Conservation (phyloP, 345 rosid species). For the Heritiera littoralis region DNA sequence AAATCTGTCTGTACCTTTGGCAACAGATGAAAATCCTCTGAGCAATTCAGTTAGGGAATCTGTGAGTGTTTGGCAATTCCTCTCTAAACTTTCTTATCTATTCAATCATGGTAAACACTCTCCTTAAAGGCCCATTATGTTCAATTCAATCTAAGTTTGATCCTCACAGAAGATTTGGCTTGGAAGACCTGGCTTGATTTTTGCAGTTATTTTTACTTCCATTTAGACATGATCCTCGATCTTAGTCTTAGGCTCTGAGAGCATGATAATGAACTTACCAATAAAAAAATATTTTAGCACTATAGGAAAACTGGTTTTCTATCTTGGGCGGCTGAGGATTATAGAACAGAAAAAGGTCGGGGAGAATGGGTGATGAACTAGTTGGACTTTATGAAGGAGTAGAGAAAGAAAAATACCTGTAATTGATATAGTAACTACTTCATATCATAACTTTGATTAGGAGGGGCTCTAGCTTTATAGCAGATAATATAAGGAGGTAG, state of each 20-base stretch:
- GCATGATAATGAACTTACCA: neutral
- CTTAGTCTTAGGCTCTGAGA: neutral
- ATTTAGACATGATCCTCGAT: neutral
- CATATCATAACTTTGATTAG: neutral
- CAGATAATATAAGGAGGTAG: neutral
- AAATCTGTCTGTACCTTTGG: slow-evolving; percentile 26
- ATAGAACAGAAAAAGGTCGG: neutral
- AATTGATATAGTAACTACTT: neutral
- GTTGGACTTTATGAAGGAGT: neutral
- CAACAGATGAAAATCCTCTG: slow-evolving; percentile 31
- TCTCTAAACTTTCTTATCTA: neutral
- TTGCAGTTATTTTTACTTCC: neutral
- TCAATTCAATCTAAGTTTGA: no score
- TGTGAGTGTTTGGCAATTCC: slow-evolving; percentile 40
- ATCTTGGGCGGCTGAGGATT: neutral
- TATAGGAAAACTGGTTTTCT: neutral
- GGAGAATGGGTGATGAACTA: neutral
- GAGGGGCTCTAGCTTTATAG: neutral
- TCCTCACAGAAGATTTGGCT: neutral
- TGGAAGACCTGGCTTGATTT: neutral
- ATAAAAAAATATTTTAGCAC: neutral
- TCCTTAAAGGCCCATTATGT: neutral
- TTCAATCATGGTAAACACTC: neutral
- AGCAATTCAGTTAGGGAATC: slow-evolving; percentile 38
- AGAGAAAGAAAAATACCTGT: neutral